Evolutionary conservation across 2,329 filamentous ascomycete genomes (phyloP), one percentile per base, ranked within the genome.

Genomic region (Blumeria hordei): DNA sequence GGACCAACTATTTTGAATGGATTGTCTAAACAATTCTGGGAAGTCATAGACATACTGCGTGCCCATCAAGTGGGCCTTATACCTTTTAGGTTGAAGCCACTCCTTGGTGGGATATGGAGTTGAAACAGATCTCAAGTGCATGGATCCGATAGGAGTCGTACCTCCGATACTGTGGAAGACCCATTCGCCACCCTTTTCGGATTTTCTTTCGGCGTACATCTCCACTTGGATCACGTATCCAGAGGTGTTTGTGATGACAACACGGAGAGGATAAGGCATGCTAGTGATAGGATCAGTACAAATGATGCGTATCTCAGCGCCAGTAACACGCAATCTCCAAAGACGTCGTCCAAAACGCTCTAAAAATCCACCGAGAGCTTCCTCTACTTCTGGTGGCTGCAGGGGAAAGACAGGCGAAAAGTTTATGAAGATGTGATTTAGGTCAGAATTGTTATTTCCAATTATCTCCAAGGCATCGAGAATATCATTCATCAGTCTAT

Each of bases 401-500:
- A 98, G 79, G 67, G 88, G 86, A 80, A 98, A 96, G 57, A 95
- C 85, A 9, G 88, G 87, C 0, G 87, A 92, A 73, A 98, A 98
- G 77, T 98, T 96, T 76, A 98, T 92, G 74, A 98, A 98, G 76
- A 98, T 92, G 72, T 98, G 92, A 75, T 98, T 98, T 66, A 98
- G 77, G 74, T 98, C 92, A 54, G 92, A 94, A 73, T 94, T 93
- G 74, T 95, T 96, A 76, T 94, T 95, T 66, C 92, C 92, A 66
- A 95, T 93, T 63, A 98, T 95, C 75, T 98, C 92, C 57, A 98
- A 75, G 47, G 92, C 92, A 66, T 98, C 92, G 54, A 96, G 80
- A 64, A 98, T 96, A 67, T 98, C 92, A 67, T 87, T 96, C 77
- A 98, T 88, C 63, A 96, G 76, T 59, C 92, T 83, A 66, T 98